Conservation (phyloP, 768 basidiomycete species). For the Suillus occidentalis region DNA sequence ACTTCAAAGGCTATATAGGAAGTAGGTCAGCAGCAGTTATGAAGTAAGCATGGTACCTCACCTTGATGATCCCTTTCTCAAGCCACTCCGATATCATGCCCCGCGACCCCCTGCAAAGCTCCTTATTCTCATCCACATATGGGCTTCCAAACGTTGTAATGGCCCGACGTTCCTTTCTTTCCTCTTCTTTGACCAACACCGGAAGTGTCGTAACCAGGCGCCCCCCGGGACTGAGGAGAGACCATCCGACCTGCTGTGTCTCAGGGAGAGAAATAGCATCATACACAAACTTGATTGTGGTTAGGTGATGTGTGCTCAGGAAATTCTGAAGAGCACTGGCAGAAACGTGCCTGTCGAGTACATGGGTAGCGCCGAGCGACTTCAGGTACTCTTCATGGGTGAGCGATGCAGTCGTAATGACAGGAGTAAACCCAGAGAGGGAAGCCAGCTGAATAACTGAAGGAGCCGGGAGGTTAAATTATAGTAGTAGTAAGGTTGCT, state of each 20-base stretch:
- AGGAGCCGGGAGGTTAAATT: neutral
- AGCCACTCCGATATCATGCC: conserved; percentile 23
- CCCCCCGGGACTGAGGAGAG: conserved; percentile 35
- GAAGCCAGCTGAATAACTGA: conserved; percentile 42
- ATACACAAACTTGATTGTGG: conserved; percentile 18
- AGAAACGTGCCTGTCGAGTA: conserved; percentile 34
- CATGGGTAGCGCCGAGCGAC: conserved; percentile 40
- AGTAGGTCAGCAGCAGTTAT: neutral
- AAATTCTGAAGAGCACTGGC: too few relatives aligned
- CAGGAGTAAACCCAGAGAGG: conserved; percentile 40
- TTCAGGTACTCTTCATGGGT: conserved; percentile 32
- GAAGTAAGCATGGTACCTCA: conserved; percentile 9
- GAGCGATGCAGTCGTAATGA: conserved; percentile 39
- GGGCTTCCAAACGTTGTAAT: conserved; percentile 28
- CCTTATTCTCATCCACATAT: conserved; percentile 17
- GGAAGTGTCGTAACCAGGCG: conserved; percentile 30
- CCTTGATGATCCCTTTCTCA: conserved; percentile 27
- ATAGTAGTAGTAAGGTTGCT: too few relatives aligned
- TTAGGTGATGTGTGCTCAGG: too few relatives aligned
- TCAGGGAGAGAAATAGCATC: conserved; percentile 34
- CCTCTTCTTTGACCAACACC: conserved; percentile 22
- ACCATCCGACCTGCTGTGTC: conserved; percentile 36
- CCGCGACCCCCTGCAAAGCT: conserved; percentile 22
- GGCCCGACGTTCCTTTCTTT: conserved; percentile 18
- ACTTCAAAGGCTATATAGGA: conserved; percentile 35